These are phyloP conservation scores for Capsicum baccatum DNA, from an alignment of 257 asterid species.

Conservation along the genomic window DNA sequence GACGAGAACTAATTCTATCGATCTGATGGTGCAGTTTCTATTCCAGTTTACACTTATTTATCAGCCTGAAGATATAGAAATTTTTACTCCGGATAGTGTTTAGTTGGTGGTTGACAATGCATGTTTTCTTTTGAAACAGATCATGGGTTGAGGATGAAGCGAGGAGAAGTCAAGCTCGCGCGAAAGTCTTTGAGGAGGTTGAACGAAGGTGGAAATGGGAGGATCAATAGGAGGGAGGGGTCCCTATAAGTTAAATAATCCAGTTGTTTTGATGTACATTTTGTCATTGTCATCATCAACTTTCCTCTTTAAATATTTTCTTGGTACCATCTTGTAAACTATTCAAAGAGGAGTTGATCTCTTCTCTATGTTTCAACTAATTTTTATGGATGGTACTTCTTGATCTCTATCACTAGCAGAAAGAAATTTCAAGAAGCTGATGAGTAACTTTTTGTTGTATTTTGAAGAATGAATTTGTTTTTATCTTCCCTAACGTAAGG, in stretches of 20 bases:
- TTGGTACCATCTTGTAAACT: slow-evolving; percentile 7
- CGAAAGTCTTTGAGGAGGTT: slow-evolving; percentile 78
- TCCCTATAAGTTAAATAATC: background rate
- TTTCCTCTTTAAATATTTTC: background rate
- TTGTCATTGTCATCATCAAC: slow-evolving; percentile 7
- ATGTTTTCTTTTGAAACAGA: slow-evolving; percentile 46
- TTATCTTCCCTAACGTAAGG: background rate
- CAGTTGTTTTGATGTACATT: slow-evolving; percentile 14
- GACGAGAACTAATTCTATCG: background rate
- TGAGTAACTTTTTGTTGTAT: slow-evolving; percentile 8
- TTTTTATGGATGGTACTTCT: background rate
- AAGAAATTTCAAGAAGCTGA: background rate
- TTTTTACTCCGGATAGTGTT: background rate
- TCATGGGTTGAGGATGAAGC: slow-evolving; percentile 98
- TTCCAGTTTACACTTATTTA: background rate
- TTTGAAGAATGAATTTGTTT: background rate
- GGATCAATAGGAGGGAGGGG: slow-evolving; percentile 32
- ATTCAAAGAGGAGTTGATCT: background rate
- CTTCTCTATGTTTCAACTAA: background rate
- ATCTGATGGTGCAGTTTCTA: background rate
- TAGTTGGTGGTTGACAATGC: background rate
- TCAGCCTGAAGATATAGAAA: too few relatives aligned
- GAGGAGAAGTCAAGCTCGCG: slow-evolving; percentile 74
- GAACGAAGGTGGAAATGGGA: slow-evolving; percentile 93
- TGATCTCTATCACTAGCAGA: background rate